phyloP scores from a whole-genome alignment of 805 yeast species.

The Scheffersomyces ergatensis region DNA sequence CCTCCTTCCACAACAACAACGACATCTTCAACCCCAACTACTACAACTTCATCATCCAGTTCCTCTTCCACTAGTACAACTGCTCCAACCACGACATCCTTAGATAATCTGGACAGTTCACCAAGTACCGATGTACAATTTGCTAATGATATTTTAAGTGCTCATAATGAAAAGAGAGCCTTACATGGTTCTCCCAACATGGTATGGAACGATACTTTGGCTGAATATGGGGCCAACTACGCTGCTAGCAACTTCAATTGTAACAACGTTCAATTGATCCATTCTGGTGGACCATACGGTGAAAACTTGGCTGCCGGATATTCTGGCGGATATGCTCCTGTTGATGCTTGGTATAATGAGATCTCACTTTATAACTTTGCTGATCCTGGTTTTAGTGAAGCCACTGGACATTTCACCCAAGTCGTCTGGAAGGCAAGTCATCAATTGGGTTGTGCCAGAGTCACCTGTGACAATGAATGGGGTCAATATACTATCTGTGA shows the following conservation, averaged over 20 bases:
- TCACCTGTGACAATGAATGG: conserved; percentile 46
- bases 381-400: conserved; percentile 48
- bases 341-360: conserved; percentile 76
- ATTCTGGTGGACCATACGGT: conserved; percentile 68
- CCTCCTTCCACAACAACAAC: conserved; percentile 6
- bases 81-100: conserved; percentile 7
- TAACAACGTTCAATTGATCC: conserved; percentile 57
- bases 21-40: conserved; percentile 3
- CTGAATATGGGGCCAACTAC: conserved; percentile 37
- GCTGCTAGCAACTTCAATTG: conserved; percentile 55
- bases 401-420: conserved; percentile 80
- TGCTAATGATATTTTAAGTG: conserved; percentile 28
- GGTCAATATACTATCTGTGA: conserved; percentile 70
- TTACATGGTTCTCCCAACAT: conserved; percentile 29
- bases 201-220: conserved; percentile 32
- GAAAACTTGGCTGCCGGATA: conserved; percentile 76
- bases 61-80: conserved; percentile 9
- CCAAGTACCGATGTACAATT: conserved; percentile 10
- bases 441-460: conserved; percentile 65
- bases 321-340: conserved; percentile 53
- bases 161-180: conserved; percentile 37
- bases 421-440: conserved; percentile 64
- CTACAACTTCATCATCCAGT: conserved; percentile 5
- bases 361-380: conserved; percentile 52
- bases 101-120: not conserved